These are phyloP conservation scores for Penicillium glabrum DNA, from an alignment of 2,329 filamentous ascomycete genomes.

Conservation along the genomic window DNA sequence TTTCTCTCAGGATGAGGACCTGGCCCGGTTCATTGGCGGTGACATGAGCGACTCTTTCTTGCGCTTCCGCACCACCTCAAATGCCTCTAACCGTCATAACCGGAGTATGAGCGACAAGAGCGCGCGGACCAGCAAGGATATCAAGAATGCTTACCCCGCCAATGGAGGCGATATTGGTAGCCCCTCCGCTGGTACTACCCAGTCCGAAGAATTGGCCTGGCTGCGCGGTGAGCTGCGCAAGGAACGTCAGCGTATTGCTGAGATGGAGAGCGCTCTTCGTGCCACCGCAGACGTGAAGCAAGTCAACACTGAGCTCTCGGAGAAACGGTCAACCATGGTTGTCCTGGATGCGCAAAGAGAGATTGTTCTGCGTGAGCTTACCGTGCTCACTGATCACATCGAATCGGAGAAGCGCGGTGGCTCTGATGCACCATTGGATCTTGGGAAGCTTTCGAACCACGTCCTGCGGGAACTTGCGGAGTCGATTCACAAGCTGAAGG, in stretches of 20 bases:
- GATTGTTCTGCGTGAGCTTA: conserved; percentile 89
- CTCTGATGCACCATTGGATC: conserved; percentile 74
- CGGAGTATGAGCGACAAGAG: conserved; percentile 76
- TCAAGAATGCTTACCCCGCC: conserved; percentile 69
- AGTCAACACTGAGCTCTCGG: conserved; percentile 81
- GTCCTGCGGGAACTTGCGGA: conserved; percentile 63
- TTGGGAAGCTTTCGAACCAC: conserved; percentile 66
- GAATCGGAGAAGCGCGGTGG: conserved; percentile 81
- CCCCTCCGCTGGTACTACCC: conserved; percentile 63
- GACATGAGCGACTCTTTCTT: conserved; percentile 78
- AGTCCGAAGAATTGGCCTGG: conserved; percentile 63
- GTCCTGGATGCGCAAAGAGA: conserved; percentile 92
- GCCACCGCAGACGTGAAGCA: conserved; percentile 65
- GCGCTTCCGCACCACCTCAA: conserved; percentile 68
- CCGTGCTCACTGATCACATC: conserved; percentile 84
- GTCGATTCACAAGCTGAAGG: conserved; percentile 69
- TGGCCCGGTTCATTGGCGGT: conserved; percentile 80
- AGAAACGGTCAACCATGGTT: conserved; percentile 94
- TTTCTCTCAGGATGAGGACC: conserved; percentile 93
- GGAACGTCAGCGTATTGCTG: conserved; percentile 81
- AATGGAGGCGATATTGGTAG: conserved; percentile 66
- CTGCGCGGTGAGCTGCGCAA: conserved; percentile 72
- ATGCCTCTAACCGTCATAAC: conserved; percentile 90
- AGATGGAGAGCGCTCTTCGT: conserved; percentile 65
- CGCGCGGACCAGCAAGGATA: conserved; percentile 59